Conservation (phyloP, 768 basidiomycete genomes). For the Amanita exitialis region DNA sequence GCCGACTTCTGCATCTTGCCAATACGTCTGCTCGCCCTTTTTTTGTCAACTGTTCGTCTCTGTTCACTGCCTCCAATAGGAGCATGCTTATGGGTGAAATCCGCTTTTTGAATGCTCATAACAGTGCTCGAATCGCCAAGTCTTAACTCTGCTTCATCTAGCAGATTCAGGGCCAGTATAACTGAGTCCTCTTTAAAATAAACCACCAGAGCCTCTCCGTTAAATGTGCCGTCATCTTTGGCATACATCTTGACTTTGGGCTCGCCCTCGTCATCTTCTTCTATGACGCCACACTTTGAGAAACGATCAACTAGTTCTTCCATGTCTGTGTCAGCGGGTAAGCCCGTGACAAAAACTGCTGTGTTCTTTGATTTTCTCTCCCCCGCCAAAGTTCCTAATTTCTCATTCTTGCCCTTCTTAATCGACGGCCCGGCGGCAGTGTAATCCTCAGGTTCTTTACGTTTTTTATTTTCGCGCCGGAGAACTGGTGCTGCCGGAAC, state of each 20-base stretch:
- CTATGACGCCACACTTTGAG: conserved; percentile 83
- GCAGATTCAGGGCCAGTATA: conserved; percentile 64
- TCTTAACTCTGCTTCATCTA: conserved; percentile 89
- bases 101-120: conserved; percentile 69
- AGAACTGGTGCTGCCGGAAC: conserved; percentile 81
- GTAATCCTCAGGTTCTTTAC: conserved; percentile 64
- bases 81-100: conserved; percentile 63
- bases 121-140: conserved; percentile 65
- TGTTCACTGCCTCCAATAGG: conserved; percentile 34
- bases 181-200: conserved; percentile 99
- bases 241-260: conserved; percentile 96
- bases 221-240: conserved; percentile 78
- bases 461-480: conserved; percentile 72
- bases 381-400: conserved; percentile 24
- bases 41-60: conserved; percentile 65
- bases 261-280: conserved; percentile 85
- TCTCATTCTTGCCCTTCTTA: conserved; percentile 59
- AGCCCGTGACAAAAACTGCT: conserved; percentile 78
- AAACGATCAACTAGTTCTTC: conserved; percentile 83
- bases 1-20: conserved; percentile 82
- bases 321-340: conserved; percentile 66
- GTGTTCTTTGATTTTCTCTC: conserved; percentile 83
- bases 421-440: conserved; percentile 42
- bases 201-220: conserved; percentile 90
- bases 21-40: conserved; percentile 62